Conservation (phyloP, 164 flowering plant species). For the Warburgia ugandensis region DNA sequence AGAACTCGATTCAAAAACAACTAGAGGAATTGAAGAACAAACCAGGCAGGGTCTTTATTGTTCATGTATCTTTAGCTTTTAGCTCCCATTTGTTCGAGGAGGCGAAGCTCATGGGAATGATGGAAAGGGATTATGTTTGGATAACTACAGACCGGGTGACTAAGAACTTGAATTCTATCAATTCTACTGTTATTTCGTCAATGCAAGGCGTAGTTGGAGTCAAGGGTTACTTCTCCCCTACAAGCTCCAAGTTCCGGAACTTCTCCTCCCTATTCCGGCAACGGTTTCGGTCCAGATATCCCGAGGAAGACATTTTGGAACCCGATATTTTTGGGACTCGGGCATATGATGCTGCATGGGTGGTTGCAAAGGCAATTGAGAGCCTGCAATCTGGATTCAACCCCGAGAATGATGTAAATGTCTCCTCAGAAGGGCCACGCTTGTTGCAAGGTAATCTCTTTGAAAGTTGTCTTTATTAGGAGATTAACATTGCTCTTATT, state of each 20-base stretch:
- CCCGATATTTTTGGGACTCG: constrained; percentile 15
- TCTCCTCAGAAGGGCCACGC: background rate
- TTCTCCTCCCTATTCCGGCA: constrained; percentile 1
- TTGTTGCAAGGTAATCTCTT: constrained; percentile 2
- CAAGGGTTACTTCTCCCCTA: constrained; percentile 5
- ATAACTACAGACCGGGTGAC: constrained; percentile 4
- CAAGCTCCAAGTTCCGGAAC: background rate
- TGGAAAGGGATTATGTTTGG: constrained; percentile 14
- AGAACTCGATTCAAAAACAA: constrained; percentile 5
- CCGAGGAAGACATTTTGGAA: constrained; percentile 14
- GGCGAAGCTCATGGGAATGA: constrained; percentile 14
- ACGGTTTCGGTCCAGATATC: constrained; percentile 4
- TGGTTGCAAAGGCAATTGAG: constrained; percentile 1
- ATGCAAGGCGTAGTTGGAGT: constrained; percentile 20
- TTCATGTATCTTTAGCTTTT: constrained; percentile 14
- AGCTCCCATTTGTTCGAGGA: constrained; percentile 12
- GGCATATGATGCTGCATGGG: constrained; percentile 15
- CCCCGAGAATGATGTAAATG: background rate
- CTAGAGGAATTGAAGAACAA: constrained; percentile 14
- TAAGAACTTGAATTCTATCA: constrained; percentile 1
- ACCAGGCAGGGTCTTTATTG: constrained; percentile 26
- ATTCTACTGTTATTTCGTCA: constrained; percentile 4
- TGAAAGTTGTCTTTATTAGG: too few species aligned
- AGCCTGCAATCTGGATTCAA: background rate
- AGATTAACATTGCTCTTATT: too few species aligned